phyloP scores from a whole-genome alignment of 129 eudicot genomes.

The Arctium lappa region DNA sequence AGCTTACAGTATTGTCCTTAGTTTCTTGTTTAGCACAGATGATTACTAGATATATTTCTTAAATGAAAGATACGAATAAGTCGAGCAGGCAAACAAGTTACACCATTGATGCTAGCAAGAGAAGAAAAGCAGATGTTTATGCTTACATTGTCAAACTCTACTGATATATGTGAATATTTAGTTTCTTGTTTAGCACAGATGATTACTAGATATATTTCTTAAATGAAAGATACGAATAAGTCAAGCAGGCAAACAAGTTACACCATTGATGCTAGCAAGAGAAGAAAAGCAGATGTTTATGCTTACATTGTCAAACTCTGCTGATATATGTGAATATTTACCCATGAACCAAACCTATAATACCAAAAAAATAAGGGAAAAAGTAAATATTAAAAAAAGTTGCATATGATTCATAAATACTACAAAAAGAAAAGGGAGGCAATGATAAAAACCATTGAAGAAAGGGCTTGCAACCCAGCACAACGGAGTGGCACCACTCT shows the following conservation, averaged over 20 bases:
- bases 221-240: background rate
- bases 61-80: background rate
- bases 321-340: conserved; percentile 69
- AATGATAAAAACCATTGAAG: conserved; percentile 63
- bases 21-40: too few relatives aligned
- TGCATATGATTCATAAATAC: background rate
- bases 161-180: conserved; percentile 61
- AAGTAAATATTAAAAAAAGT: background rate
- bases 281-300: conserved; percentile 5
- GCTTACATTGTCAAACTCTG: conserved; percentile 95
- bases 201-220: background rate
- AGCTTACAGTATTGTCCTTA: too few relatives aligned
- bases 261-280: background rate
- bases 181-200: too few relatives aligned
- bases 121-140: conserved; percentile 5
- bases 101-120: background rate
- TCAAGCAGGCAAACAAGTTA: conserved; percentile 5
- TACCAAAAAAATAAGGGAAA: background rate
- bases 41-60: background rate
- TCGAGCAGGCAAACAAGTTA: conserved; percentile 3
- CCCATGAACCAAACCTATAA: conserved; percentile 96
- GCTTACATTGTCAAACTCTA: conserved; percentile 94
- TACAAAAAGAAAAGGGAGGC: background rate
- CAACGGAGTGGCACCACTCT: conserved; percentile 59
- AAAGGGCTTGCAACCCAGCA: conserved; percentile 83